Conservation (phyloP, 805 yeast genomes). For the Saturnispora halmiae region DNA sequence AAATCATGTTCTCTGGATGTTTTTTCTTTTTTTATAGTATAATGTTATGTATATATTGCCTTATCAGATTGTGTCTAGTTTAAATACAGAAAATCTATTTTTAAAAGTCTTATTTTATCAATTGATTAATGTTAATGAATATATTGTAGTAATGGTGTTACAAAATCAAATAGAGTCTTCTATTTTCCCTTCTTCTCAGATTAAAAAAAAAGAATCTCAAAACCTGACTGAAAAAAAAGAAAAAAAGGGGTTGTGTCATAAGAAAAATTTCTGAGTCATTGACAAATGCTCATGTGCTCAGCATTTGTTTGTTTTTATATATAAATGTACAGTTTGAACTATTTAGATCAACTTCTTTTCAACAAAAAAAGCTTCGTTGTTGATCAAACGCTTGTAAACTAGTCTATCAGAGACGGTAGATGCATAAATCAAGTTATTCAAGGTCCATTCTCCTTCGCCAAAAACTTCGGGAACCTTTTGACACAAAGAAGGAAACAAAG, state of each 20-base stretch:
- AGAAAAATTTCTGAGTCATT: constrained; percentile 9
- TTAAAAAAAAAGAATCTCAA: neutral
- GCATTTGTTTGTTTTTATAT: neutral
- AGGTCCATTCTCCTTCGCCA: constrained; percentile 40
- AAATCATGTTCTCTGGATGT: too few relatives aligned
- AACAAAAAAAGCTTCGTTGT: constrained; percentile 21
- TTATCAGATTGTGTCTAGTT: too few relatives aligned
- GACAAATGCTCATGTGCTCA: constrained; percentile 1
- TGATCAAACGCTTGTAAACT: constrained; percentile 22
- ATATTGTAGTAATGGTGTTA: too few relatives aligned
- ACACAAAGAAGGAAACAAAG: constrained; percentile 39
- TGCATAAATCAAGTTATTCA: constrained; percentile 38
- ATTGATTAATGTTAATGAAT: too few relatives aligned
- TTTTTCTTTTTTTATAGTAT: too few relatives aligned
- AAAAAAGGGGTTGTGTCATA: neutral
- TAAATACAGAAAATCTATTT: too few relatives aligned
- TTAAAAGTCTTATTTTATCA: too few relatives aligned
- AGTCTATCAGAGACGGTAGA: constrained; percentile 27
- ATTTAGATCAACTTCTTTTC: constrained; percentile 2
- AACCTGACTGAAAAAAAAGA: too few relatives aligned
- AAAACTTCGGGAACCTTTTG: constrained; percentile 38
- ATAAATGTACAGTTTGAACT: neutral
- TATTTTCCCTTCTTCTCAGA: too few relatives aligned
- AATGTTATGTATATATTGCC: too few relatives aligned
- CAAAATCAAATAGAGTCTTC: too few relatives aligned